Conservation (phyloP, 148 eudicot genomes). For the Oxyria digyna region DNA sequence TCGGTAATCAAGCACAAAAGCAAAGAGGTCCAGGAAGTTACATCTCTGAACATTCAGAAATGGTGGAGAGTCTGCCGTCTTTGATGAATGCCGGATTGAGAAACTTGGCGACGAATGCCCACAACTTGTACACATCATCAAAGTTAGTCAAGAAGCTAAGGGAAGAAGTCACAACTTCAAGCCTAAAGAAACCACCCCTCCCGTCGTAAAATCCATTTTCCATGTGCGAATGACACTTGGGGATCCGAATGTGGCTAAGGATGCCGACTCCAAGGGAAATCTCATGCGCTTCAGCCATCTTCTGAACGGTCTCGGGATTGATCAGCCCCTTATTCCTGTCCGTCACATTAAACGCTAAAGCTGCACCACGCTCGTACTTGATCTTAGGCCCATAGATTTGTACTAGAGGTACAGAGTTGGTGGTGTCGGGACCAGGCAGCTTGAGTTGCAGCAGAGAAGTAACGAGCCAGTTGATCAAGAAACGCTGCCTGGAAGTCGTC, state of each 20-base stretch:
- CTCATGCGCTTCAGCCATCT: constrained; percentile 67
- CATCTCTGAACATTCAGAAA: constrained; percentile 46
- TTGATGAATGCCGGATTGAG: constrained; percentile 53
- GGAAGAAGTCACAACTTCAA: constrained; percentile 90
- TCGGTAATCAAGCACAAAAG: neutral
- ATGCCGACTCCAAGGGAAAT: constrained; percentile 82
- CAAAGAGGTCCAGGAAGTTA: neutral
- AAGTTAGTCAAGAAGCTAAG: constrained; percentile 78
- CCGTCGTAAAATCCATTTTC: constrained; percentile 42
- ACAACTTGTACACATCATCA: constrained; percentile 80
- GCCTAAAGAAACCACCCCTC: constrained; percentile 58
- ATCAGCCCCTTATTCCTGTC: constrained; percentile 50
- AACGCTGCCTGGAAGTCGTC: constrained; percentile 69
- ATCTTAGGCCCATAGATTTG: constrained; percentile 95
- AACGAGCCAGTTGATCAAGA: constrained; percentile 86
- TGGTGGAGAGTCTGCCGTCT: constrained; percentile 48
- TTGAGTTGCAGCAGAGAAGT: constrained; percentile 75
- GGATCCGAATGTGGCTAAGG: constrained; percentile 55
- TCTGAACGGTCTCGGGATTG: constrained; percentile 72
- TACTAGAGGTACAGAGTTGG: constrained; percentile 32
- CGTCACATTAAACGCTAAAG: constrained; percentile 87
- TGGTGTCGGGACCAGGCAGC: constrained; percentile 33
- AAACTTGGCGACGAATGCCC: constrained; percentile 88
- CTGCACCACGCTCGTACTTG: constrained; percentile 88
- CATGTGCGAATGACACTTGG: constrained; percentile 49